Evolutionary conservation across 768 basidiomycete genomes (phyloP), one percentile per base, ranked within the genome.

Genomic region (Russula lepida): DNA sequence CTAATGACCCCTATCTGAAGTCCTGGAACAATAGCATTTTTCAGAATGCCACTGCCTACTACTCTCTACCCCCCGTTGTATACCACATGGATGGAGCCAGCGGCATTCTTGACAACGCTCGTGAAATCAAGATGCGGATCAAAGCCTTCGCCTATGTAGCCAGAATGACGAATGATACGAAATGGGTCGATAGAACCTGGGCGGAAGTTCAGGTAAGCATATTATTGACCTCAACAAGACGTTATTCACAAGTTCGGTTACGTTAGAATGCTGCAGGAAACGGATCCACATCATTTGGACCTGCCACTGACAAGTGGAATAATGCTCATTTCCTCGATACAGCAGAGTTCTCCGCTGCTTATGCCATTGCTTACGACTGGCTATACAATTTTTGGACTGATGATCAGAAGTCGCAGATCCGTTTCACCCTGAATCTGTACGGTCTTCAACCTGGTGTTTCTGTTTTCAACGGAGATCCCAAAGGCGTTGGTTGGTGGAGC

Each of bases 321-420:
- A 78, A 85, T 6, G 64, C 50, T 1, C 97, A 99, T 74, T 98
- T 98, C 82, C 85, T 98, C 49, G 95, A 95, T 71, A 76, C 83
- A 21, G 95, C 86, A n/a, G 95, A 98, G 73, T 79, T 97, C 65
- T 84, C 84, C 19, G 84, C 88, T 27, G 94, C 92, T 5, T 98
- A 86, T 69, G 97, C 81, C 32, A 88, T 94, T 64, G 95, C 87
- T 1, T 99, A 98, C 68, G 97, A 99, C 70, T 99, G 97, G 97
- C 70, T 98, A 33, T 87, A 97, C 72, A 88, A 93, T 56, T 76
- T 80, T 56, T 95, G 88, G 90, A 82, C 81, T 15, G 74, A 79
- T 33, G 79, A 83, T 1, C 92, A 95, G 73, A 86, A 85, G 70
- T 73, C 71, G 25, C 75, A 76, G 51, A 89, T 99, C 65, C 79